phyloP scores from a whole-genome alignment of 805 yeast genomes.

The Komagataella kurtzmanii region DNA sequence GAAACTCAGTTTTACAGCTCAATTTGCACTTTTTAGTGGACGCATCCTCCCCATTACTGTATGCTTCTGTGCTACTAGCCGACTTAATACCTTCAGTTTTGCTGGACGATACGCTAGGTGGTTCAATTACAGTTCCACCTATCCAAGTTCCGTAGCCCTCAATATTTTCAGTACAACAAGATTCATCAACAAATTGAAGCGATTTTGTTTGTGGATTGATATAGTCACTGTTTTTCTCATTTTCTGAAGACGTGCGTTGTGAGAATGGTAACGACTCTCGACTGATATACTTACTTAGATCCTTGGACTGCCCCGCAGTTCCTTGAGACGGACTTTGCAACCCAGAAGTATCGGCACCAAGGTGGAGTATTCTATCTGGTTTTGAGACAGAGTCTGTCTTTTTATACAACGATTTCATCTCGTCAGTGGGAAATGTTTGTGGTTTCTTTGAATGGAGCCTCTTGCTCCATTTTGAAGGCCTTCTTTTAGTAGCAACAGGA shows the following conservation, averaged over 20 bases:
- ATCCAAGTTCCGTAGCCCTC: slow-evolving; percentile 23
- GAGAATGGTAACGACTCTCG: too few species aligned
- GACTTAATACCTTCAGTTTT: not conserved
- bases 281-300: too few species aligned
- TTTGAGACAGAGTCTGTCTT: too few species aligned
- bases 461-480: slow-evolving; percentile 31
- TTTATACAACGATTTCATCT: not conserved
- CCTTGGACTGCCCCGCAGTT: too few species aligned
- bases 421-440: not conserved
- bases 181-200: not conserved
- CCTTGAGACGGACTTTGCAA: too few species aligned
- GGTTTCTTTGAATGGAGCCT: not conserved
- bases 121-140: slow-evolving; percentile 12
- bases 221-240: too few species aligned
- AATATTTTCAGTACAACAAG: slow-evolving; percentile 4
- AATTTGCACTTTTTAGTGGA: not conserved
- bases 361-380: too few species aligned
- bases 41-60: not conserved
- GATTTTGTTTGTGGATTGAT: too few species aligned
- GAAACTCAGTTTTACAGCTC: not conserved
- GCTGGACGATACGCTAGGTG: not conserved
- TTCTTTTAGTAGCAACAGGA: slow-evolving; percentile 19
- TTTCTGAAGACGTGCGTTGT: too few species aligned
- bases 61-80: not conserved
- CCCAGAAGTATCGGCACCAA: too few species aligned